Evolutionary conservation across 805 yeast genomes (phyloP).

Genomic region (Wickerhamomyces xylosicus): DNA sequence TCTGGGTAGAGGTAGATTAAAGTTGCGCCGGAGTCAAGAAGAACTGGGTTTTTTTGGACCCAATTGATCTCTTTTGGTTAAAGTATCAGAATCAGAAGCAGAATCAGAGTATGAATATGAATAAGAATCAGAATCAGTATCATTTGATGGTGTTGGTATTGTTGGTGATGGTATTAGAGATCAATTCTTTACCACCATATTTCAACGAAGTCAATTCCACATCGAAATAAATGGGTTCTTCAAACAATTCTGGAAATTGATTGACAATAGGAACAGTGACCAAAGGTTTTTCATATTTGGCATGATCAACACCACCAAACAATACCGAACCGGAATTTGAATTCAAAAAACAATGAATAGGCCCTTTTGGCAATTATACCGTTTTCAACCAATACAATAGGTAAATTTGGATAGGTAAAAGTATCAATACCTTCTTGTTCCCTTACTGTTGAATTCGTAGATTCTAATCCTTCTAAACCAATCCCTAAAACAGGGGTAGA

Average conservation of each 20-base stretch:
- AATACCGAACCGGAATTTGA: constrained; percentile 40
- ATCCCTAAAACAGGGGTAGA: constrained; percentile 64
- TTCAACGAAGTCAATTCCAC: constrained; percentile 4
- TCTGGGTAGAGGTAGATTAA: constrained; percentile 33
- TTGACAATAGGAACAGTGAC: constrained; percentile 33
- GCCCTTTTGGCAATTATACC: constrained; percentile 46
- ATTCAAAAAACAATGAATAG: constrained; percentile 46
- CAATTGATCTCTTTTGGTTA: background rate
- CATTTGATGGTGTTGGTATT: too few species aligned
- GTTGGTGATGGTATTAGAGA: background rate
- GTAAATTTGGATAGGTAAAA: constrained; percentile 51
- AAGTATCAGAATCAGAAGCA: constrained; percentile 1
- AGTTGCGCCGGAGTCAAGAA: constrained; percentile 35
- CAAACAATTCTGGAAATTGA: constrained; percentile 5
- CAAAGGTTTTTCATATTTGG: constrained; percentile 45
- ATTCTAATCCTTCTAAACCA: constrained; percentile 61
- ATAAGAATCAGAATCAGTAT: too few species aligned
- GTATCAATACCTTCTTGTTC: constrained; percentile 11
- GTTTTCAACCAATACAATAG: constrained; percentile 43
- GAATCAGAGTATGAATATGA: too few species aligned
- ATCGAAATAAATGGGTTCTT: constrained; percentile 25
- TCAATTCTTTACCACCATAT: background rate
- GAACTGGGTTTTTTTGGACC: constrained; percentile 20
- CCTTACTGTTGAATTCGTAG: constrained; percentile 30
- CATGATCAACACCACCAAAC: constrained; percentile 65